These are phyloP conservation scores for Cavenderia fasciculata DNA, from an alignment of 78 protist genomes.

Conservation along the genomic window DNA sequence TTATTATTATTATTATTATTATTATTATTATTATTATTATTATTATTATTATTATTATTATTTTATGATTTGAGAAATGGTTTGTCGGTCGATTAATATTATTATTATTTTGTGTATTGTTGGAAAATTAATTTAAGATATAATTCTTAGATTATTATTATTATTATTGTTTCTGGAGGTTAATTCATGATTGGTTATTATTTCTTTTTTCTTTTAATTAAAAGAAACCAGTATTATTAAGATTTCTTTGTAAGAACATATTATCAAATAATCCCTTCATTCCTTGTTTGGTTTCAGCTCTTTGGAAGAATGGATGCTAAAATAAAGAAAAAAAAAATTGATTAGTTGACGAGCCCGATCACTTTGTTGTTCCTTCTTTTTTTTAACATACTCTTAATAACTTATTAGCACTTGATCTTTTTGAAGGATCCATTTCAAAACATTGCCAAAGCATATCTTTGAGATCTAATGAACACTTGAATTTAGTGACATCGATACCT, in stretches of 20 bases:
- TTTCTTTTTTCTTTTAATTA: too few relatives aligned
- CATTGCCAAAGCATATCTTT: conserved; percentile 76
- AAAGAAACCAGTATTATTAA: conserved; percentile 57
- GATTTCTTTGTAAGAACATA: conserved; percentile 31
- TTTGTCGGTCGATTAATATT: too few relatives aligned
- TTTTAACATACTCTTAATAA: conserved; percentile 53
- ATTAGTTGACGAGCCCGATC: too few relatives aligned
- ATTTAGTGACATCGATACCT: neutral
- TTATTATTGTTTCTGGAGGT: too few relatives aligned
- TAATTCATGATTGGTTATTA: too few relatives aligned
- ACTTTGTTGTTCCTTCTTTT: too few relatives aligned
- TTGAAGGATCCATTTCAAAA: conserved; percentile 66
- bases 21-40: too few relatives aligned
- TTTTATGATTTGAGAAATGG: too few relatives aligned
- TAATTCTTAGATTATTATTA: too few relatives aligned
- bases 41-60: too few relatives aligned
- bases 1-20: neutral
- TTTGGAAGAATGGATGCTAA: conserved; percentile 67
- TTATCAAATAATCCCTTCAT: conserved; percentile 46
- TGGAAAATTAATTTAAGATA: too few relatives aligned
- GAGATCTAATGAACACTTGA: conserved; percentile 58
- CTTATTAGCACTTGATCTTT: conserved; percentile 60
- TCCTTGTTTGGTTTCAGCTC: conserved; percentile 44
- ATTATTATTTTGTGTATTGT: too few relatives aligned
- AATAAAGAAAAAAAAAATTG: neutral